Base-by-base conservation (phyloP, 129 eudicot genomes). In the Chrysanthemum lavandulifolium region DNA sequence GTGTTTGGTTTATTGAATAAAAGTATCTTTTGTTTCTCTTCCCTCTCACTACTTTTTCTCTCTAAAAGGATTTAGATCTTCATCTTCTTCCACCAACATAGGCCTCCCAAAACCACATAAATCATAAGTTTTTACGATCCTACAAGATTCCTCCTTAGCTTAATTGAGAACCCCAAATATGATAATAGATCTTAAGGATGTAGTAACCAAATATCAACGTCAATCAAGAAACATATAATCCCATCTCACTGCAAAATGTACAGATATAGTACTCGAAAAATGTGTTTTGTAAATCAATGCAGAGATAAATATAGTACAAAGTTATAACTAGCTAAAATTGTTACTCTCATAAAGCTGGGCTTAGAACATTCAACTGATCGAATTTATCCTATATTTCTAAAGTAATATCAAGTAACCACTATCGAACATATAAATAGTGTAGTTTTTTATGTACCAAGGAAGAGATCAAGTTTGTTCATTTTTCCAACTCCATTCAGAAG, bases 181-280 rank as follows among this genome's bases (percentile, higher is more conserved):
- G 23, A 58, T 36, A 36, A 36, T n/a, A 58, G 59, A 72, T 21
- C 58, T 71, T 55, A 9, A 54, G 63, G 40, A n/a, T 53, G 64
- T 43, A 43, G 55, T 71, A 23, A 23, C 59, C 19, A 50, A 43
- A 43, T 36, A 71, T 59, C 56, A 6, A 12, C n/a, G 13, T 51
- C n/a, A 13, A 14, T 21, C 13, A 6, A 16, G 19, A 33, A 67
- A 67, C 65, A 23, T 29, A n/a, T 60, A 47, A 67, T 36, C 56
- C 15, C 66, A 58, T 71, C 55, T 71, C 40, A 71, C 14, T 51
- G 31, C 78, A 62, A 62, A 61, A 29, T 61, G 51, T 73, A 53
- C 45, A 74, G 56, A 14, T 65, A 75, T 65, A 16, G 13, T 31
- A 64, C 59, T 75, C 13, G 31, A 67, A 7, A 56, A 6, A 21